Base-by-base conservation (phyloP, 441 rosid species). In the Erodium trifolium region DNA sequence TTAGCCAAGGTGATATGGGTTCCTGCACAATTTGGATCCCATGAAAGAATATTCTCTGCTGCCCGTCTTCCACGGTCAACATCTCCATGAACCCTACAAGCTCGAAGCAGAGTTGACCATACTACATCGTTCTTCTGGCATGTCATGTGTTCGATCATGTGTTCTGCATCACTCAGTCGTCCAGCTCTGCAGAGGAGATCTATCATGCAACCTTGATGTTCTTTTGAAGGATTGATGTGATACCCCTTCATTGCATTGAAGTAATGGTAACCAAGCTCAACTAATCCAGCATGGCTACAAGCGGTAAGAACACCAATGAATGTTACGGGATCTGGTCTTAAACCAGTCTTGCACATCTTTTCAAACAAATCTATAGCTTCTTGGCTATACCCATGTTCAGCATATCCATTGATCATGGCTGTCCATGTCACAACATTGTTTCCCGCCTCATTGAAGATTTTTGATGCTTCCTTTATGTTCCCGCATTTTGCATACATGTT, bases 401-500 rank as follows among this genome's bases (percentile, higher is more conserved):
- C 97, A 75, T 81, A 91, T 65, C 93, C 97, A 71, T 89, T 89
- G 68, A 89, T 87, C 96, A 93, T 87, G 59, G 98, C 89, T 7
- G 97, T 91, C 90, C 89, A 81, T 23, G 98, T 84, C 68, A 93
- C 82, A 34, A 91, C 86, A 69, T 74, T 67, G 60, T 59, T 74
- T 43, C 79, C 78, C 41, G 81, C 86, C 78, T 82, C 94, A 53
- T 80, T 71, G 34, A 89, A 87, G 67, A 93, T 75, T 77, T 76
- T 82, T 53, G 87, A 80, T 69, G 97, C 97, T 79, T 89, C 94
- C 63, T 67, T 67, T 67, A 89, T 78, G 71, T 84, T 82, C 76
- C 98, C 98, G 10, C 96, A 93, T 81, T 93, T 93, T n/a, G 89
- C 85, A 71, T 93, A 91, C 99, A 91, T 91, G 72, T 84, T 91